Percentiles rank a stretch among this genome's conserved stretches.
Conservation (phyloP, 495 filamentous ascomycete species). For the Tuber magnatum region DNA sequence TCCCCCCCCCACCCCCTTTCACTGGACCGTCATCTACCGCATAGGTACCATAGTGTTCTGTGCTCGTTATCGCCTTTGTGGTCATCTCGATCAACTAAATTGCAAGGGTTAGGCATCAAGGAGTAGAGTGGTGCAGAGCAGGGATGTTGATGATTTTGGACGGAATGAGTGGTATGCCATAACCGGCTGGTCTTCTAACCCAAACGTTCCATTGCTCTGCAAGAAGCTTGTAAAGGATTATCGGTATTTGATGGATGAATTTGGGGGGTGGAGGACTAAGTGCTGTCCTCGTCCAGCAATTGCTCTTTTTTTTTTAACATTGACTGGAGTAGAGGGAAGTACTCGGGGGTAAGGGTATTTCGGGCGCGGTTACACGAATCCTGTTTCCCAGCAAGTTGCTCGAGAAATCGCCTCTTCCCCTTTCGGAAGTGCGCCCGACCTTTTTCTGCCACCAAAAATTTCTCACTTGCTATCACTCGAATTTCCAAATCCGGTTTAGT, state of each 20-base stretch:
- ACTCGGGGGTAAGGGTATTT: no score
- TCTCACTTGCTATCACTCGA: no score
- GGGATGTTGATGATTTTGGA: not conserved
- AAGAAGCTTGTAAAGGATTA: not conserved
- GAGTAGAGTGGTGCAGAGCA: not conserved
- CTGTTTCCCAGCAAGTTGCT: no score
- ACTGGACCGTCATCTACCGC: not conserved
- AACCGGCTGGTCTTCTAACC: not conserved
- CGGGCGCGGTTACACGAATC: no score
- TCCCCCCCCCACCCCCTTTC: not conserved
- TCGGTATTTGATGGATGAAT: not conserved
- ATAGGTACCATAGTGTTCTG: not conserved
- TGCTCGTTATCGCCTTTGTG: not conserved
- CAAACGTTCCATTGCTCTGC: not conserved
- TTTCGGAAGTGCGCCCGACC: no score
- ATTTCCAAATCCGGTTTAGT: no score
- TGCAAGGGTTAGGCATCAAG: not conserved
- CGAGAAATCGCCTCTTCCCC: no score
- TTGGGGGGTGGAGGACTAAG: not conserved
- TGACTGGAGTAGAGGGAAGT: not conserved
- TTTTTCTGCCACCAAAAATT: no score
- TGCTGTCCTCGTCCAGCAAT: no score
- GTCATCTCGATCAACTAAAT: not conserved
- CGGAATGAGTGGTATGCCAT: not conserved
- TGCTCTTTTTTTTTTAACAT: not conserved